A percentile compares a stretch with the other conserved stretches of the same genome.
phyloP scores from a whole-genome alignment of 2,329 filamentous ascomycete genomes.

The Beauveria sp. region DNA sequence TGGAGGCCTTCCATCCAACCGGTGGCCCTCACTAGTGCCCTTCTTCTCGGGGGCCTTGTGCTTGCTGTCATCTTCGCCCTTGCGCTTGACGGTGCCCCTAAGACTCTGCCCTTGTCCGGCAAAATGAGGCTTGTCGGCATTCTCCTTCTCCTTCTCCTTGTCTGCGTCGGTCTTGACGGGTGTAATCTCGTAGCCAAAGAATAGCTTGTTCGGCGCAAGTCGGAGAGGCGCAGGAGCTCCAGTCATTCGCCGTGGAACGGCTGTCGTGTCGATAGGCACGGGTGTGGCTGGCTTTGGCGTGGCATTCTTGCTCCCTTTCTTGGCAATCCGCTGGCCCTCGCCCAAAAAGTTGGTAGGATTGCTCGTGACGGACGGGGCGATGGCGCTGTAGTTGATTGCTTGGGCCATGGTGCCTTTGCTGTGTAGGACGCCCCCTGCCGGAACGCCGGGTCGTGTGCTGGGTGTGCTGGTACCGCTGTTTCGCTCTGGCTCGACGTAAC shows the following conservation, averaged over 20 bases:
- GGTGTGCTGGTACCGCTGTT: conserved; percentile 82
- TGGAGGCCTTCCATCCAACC: conserved; percentile 35
- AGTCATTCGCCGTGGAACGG: conserved; percentile 37
- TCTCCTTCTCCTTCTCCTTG: conserved; percentile 56
- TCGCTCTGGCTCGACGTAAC: conserved; percentile 81
- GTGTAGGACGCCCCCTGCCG: conserved; percentile 68
- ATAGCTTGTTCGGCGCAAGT: conserved; percentile 80
- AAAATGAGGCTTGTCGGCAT: conserved; percentile 66
- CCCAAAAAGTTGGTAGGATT: conserved; percentile 71
- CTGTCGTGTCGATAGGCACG: conserved; percentile 33
- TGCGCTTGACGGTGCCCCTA: conserved; percentile 62
- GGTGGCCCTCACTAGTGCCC: conserved; percentile 32
- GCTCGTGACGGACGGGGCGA: conserved; percentile 69
- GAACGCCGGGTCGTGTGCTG: conserved; percentile 56
- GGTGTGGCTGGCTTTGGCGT: conserved; percentile 65
- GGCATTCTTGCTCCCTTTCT: conserved; percentile 64
- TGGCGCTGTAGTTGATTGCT: conserved; percentile 90
- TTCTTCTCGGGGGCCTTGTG: conserved; percentile 41
- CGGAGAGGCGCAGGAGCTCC: conserved; percentile 84
- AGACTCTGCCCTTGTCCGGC: conserved; percentile 79
- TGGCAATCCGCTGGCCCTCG: conserved; percentile 76
- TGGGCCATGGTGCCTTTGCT: conserved; percentile 91
- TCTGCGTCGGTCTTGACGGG: conserved; percentile 75
- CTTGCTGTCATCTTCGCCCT: conserved; percentile 45
- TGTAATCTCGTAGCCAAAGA: conserved; percentile 92